Percentiles rank a stretch among this genome's conserved stretches.
These are phyloP conservation scores for Scheffersomyces quercinus DNA, from an alignment of 1,139 yeast genomes.

Conservation along the genomic window DNA sequence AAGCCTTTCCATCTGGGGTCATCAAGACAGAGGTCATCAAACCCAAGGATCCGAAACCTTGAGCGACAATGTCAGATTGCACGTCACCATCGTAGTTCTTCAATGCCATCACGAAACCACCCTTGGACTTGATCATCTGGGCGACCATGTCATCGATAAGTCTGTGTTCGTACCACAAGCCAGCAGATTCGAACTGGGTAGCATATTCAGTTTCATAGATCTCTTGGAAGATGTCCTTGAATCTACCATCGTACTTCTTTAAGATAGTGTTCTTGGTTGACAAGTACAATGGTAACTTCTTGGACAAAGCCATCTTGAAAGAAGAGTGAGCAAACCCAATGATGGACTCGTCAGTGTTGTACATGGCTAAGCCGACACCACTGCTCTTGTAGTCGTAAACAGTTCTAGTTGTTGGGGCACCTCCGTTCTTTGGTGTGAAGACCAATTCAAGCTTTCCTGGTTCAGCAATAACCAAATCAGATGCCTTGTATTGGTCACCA, in stretches of 20 bases:
- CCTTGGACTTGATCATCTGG: constrained; percentile 93
- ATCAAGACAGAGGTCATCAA: constrained; percentile 93
- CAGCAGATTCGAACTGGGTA: constrained; percentile 66
- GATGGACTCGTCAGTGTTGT: constrained; percentile 91
- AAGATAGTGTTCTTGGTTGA: constrained; percentile 94
- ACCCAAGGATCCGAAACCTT: constrained; percentile 95
- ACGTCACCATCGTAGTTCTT: constrained; percentile 98
- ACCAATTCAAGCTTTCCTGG: constrained; percentile 80
- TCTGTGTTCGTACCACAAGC: constrained; percentile 95
- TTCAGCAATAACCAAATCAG: constrained; percentile 75
- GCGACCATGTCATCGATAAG: constrained; percentile 98
- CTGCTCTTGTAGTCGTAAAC: constrained; percentile 74
- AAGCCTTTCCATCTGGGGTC: constrained; percentile 94
- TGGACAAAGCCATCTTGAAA: constrained; percentile 80
- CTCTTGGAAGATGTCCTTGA: constrained; percentile 88
- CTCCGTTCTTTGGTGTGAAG: constrained; percentile 75
- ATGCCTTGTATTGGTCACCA: constrained; percentile 96
- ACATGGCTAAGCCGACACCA: constrained; percentile 92
- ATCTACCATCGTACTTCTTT: constrained; percentile 90
- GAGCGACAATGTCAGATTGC: constrained; percentile 95
- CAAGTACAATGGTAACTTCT: constrained; percentile 76
- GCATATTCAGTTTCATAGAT: constrained; percentile 73
- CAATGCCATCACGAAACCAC: constrained; percentile 93
- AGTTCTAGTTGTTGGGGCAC: constrained; percentile 51
- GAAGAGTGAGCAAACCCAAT: constrained; percentile 90